Evolutionary conservation across 2,329 filamentous ascomycete species (phyloP).

Genomic region (Colletotrichum camelliae): DNA sequence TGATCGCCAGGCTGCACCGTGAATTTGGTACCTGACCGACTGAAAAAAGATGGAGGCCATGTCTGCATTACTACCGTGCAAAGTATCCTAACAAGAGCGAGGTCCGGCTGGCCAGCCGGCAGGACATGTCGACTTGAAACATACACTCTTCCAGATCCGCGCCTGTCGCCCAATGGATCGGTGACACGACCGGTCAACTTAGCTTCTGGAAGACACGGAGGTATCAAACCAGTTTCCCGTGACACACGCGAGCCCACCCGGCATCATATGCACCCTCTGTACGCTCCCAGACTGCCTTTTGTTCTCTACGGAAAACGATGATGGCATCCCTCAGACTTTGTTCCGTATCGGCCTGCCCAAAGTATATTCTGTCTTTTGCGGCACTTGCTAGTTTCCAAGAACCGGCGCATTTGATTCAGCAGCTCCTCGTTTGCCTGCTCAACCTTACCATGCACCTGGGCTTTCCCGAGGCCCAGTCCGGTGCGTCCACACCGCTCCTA

Average conservation of each 20-base stretch:
- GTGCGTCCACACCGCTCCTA: slow-evolving; percentile 16
- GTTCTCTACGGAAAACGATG: not conserved
- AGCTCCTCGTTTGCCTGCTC: not conserved
- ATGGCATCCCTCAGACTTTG: not conserved
- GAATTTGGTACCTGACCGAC: not conserved
- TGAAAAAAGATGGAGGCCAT: not conserved
- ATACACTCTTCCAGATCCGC: slow-evolving; percentile 11
- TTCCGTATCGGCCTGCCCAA: not conserved
- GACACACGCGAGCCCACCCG: slow-evolving; percentile 10
- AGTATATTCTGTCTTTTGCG: not conserved
- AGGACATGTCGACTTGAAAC: slow-evolving; percentile 9
- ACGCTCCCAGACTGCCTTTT: not conserved
- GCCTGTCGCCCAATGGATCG: slow-evolving; percentile 6
- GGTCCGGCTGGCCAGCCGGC: not conserved
- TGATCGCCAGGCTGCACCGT: not conserved
- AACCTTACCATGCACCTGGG: not conserved
- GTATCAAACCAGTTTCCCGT: slow-evolving; percentile 13
- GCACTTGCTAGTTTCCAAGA: not conserved
- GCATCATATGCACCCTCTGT: not conserved
- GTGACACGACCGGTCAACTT: slow-evolving; percentile 4
- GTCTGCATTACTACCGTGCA: not conserved
- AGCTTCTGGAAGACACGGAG: slow-evolving; percentile 14
- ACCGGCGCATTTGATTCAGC: not conserved
- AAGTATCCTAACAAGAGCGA: not conserved
- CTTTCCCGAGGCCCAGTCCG: not conserved